phyloP scores from a whole-genome alignment of 1,139 yeast species.

The Lodderomyces jiufengensis region DNA sequence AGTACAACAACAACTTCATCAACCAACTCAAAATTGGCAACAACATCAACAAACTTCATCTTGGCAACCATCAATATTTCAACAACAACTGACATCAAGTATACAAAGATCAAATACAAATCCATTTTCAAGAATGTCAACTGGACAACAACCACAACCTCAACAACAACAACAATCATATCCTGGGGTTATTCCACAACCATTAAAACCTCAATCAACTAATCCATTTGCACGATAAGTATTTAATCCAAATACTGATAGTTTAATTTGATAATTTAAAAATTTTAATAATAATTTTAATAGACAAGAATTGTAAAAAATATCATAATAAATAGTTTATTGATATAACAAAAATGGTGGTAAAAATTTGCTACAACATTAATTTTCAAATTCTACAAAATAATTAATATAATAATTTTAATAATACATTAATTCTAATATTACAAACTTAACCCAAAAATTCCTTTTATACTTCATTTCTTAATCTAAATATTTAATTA shows the following conservation, averaged over 20 bases:
- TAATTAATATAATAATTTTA: too few relatives aligned
- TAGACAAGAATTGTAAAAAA: too few relatives aligned
- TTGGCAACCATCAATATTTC: conserved; percentile 4
- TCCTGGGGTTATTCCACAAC: conserved; percentile 10
- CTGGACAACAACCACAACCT: conserved; percentile 12
- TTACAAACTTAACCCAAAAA: too few relatives aligned
- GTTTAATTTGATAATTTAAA: conserved; percentile 1
- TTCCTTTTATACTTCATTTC: too few relatives aligned
- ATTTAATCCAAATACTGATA: conserved; percentile 4
- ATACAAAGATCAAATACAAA: conserved; percentile 35
- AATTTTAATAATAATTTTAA: too few relatives aligned
- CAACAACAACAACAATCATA: conserved; percentile 7
- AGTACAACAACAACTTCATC: conserved; percentile 14
- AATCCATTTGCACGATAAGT: conserved; percentile 1
- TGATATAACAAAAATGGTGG: too few relatives aligned
- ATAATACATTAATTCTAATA: too few relatives aligned
- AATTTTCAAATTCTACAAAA: too few relatives aligned
- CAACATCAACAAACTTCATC: conserved; percentile 11
- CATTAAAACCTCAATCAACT: conserved; percentile 49
- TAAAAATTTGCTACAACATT: too few relatives aligned
- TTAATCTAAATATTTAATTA: too few relatives aligned
- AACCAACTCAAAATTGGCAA: conserved; percentile 18
- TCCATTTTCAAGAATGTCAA: conserved; percentile 34
- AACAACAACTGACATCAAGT: conserved; percentile 14
- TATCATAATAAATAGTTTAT: too few relatives aligned